phyloP scores from a whole-genome alignment of 139 green algal species.

The Desmodesmus armatus region DNA sequence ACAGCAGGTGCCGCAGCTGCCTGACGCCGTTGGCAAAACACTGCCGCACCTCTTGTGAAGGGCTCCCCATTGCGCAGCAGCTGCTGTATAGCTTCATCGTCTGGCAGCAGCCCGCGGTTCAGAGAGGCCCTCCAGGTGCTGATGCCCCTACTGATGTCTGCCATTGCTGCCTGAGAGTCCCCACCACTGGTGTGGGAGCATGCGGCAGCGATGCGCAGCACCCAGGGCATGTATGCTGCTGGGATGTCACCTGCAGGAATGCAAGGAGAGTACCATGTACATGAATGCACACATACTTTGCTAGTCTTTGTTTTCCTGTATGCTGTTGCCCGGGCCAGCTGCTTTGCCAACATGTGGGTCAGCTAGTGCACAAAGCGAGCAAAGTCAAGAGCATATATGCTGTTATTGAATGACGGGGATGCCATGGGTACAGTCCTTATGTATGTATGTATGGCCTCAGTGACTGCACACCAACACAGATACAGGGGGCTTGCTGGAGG shows the following conservation, averaged over 20 bases:
- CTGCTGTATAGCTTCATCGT: conserved; percentile 75
- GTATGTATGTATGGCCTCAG: too few species aligned
- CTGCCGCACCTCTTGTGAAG: conserved; percentile 11
- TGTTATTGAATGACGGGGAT: too few species aligned
- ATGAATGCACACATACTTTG: not conserved
- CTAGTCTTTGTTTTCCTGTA: too few species aligned
- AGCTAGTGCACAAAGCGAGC: too few species aligned
- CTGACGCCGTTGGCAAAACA: too few species aligned
- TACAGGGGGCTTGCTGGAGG: too few species aligned
- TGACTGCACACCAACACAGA: too few species aligned
- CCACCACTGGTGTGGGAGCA: conserved; percentile 29
- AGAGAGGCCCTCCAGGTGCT: conserved; percentile 64
- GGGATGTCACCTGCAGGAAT: conserved; percentile 56
- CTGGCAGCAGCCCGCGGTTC: conserved; percentile 80
- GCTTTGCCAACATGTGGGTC: too few species aligned
- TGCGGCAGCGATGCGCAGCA: conserved; percentile 82
- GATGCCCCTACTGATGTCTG: conserved; percentile 46
- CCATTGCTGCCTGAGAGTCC: conserved; percentile 60
- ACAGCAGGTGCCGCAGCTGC: conserved; percentile 12
- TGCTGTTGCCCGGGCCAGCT: too few species aligned
- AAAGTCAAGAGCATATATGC: too few species aligned
- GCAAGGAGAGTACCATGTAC: not conserved
- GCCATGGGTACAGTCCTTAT: too few species aligned
- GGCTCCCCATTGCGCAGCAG: conserved; percentile 57
- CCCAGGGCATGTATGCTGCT: conserved; percentile 74